phyloP scores from a whole-genome alignment of 1,284 basidiomycete genomes.

The Fomitopsis palustris region DNA sequence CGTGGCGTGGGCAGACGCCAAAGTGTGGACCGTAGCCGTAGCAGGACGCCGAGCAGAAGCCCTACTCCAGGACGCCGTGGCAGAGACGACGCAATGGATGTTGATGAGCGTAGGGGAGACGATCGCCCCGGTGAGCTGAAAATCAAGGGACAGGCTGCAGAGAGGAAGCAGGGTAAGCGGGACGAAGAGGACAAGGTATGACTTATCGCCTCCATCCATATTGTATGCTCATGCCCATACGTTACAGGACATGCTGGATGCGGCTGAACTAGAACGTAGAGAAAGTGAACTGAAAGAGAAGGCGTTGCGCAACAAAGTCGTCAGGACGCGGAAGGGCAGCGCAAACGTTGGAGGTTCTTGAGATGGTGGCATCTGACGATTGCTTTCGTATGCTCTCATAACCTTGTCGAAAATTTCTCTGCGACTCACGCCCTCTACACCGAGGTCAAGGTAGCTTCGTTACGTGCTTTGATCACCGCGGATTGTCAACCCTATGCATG shows the following conservation, averaged over 20 bases:
- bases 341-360: slow-evolving; percentile 5
- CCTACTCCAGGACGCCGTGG: slow-evolving; percentile 17
- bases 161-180: slow-evolving; percentile 46
- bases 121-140: slow-evolving; percentile 46
- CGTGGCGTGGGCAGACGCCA: slow-evolving; percentile 18
- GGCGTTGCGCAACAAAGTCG: slow-evolving; percentile 77
- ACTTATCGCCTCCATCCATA: not conserved
- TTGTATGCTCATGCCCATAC: not conserved
- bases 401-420: not conserved
- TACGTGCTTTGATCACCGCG: not conserved
- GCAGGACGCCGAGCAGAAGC: slow-evolving; percentile 16
- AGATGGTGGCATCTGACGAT: not conserved
- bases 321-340: slow-evolving; percentile 59
- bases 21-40: slow-evolving; percentile 23
- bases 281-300: slow-evolving; percentile 76
- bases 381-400: slow-evolving; percentile 2
- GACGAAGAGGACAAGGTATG: slow-evolving; percentile 22
- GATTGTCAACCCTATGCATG: not conserved
- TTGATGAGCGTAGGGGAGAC: slow-evolving; percentile 31
- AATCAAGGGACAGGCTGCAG: slow-evolving; percentile 66
- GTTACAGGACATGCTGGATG: slow-evolving; percentile 11
- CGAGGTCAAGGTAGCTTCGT: not conserved
- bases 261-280: slow-evolving; percentile 43
- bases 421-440: not conserved
- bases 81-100: slow-evolving; percentile 41